Base-by-base conservation (phyloP, 2,329 filamentous ascomycete species). In the Colletotrichum sp. region DNA sequence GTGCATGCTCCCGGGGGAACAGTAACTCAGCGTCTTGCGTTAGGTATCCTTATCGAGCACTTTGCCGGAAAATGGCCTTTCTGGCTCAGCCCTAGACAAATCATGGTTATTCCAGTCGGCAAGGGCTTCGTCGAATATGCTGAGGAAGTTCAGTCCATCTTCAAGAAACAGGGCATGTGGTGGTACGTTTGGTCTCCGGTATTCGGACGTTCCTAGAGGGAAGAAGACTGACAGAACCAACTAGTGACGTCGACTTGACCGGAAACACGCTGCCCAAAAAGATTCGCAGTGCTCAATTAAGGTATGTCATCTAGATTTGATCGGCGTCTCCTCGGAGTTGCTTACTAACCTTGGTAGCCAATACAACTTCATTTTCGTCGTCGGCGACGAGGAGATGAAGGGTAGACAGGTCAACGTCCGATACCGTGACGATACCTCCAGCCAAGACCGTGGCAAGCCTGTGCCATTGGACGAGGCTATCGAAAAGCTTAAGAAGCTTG, bases 251-350 rank as follows among this genome's bases (percentile, higher is more conserved):
- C 75, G 93, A 95, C 82, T 88, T 94, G 67, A 91, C 91, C 79
- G 92, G 94, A 80, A 95, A 96, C 86, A 97, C 94, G 8, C 92
- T 97, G 86, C 93, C 95, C 84, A 96, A 97, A 91, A 97, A 97
- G 92, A 95, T 97, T 79, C 93, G 94, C 80, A 96, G 91, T 72
- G 95, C 93, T 16, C 95, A 97, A 85, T 85, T 85, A 94, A 96
- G 80, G 94, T 96, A 81, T 91, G 91, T 92, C 85, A 84, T 89
- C 80, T 52, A 32, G 24, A 6, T 26, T 26, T 21, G 9, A 18
- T 26, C 70, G 59, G 74, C 24, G 10, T 43, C 55, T 30, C 5
- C 30, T 7, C 4, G 26, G 9, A 65, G n/a, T 39, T 30, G 79
- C 75, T 82, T 61, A 28, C 65, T 74, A 79, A 80, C 78, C 24